A percentile compares a stretch with the other conserved stretches of the same genome.
Conservation (phyloP, 805 yeast genomes). For the Grigorovia humatica region DNA sequence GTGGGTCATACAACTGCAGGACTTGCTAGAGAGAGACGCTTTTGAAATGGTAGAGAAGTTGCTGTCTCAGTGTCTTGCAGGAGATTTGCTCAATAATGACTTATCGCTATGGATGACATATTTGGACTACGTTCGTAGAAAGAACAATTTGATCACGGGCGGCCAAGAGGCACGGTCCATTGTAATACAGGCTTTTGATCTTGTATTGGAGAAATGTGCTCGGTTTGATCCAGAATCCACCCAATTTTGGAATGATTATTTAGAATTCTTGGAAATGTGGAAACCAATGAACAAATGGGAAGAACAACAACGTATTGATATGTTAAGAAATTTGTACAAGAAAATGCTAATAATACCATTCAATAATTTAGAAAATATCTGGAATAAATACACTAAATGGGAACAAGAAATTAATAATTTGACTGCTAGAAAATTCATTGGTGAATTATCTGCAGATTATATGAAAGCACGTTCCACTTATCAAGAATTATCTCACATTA, state of each 20-base stretch:
- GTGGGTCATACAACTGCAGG: constrained; percentile 68
- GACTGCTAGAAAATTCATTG: constrained; percentile 75
- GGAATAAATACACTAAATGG: constrained; percentile 76
- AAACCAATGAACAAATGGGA: constrained; percentile 76
- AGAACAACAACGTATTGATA: constrained; percentile 67
- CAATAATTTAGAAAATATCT: constrained; percentile 58
- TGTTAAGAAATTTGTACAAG: constrained; percentile 62
- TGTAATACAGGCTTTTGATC: constrained; percentile 73
- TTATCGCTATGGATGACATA: constrained; percentile 70
- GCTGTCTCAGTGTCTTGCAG: constrained; percentile 52
- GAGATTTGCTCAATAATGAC: constrained; percentile 33
- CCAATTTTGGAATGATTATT: constrained; percentile 69
- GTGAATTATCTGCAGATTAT: constrained; percentile 72
- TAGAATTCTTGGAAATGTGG: constrained; percentile 71
- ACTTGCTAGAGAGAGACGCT: constrained; percentile 55
- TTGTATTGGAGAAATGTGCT: constrained; percentile 71
- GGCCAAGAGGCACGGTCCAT: constrained; percentile 70
- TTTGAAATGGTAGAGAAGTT: constrained; percentile 54
- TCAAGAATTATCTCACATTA: constrained; percentile 55
- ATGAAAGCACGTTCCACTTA: constrained; percentile 78
- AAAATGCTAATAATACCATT: constrained; percentile 69
- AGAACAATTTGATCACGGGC: constrained; percentile 59
- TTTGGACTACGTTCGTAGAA: constrained; percentile 63
- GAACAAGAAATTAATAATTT: constrained; percentile 66
- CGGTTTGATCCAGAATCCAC: constrained; percentile 57